phyloP scores from a whole-genome alignment of 164 flowering plant genomes.

The Macadamia integrifolia region DNA sequence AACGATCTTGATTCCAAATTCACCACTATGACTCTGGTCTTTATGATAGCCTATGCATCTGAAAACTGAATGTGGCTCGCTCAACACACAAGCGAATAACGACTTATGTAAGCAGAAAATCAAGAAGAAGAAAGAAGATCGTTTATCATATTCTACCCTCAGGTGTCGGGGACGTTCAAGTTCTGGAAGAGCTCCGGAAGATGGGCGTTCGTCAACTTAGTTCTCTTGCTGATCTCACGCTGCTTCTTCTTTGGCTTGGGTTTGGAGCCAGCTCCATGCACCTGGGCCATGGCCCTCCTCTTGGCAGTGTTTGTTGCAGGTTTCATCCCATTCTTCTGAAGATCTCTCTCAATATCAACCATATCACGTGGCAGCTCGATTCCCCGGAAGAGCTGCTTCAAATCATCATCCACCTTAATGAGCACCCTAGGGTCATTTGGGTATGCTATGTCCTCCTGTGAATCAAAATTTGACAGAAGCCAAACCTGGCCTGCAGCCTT shows the following conservation, averaged over 20 bases:
- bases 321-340: conserved; percentile 54
- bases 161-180: conserved; percentile 14
- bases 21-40: background rate
- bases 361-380: conserved; percentile 52
- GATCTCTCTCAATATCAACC: conserved; percentile 53
- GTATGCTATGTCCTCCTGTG: conserved; percentile 49
- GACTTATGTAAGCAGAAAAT: too few relatives aligned
- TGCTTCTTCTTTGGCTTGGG: conserved; percentile 40
- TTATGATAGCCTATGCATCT: background rate
- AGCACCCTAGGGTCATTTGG: conserved; percentile 44
- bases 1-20: background rate
- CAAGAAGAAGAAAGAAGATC: too few relatives aligned
- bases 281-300: conserved; percentile 45
- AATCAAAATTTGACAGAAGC: conserved; percentile 48
- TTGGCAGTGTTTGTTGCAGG: conserved; percentile 51
- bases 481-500: conserved; percentile 41
- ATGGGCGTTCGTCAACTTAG: conserved; percentile 45
- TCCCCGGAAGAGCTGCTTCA: conserved; percentile 35
- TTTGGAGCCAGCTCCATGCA: conserved; percentile 34
- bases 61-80: too few relatives aligned
- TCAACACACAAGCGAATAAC: too few relatives aligned
- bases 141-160: background rate
- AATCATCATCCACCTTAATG: conserved; percentile 47
- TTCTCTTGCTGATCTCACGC: conserved; percentile 40
- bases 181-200: conserved; percentile 41